Evolutionary conservation across 495 filamentous ascomycete genomes (phyloP), one percentile per base, ranked within the genome.

Genomic region (Trichocladium uniseriatum): DNA sequence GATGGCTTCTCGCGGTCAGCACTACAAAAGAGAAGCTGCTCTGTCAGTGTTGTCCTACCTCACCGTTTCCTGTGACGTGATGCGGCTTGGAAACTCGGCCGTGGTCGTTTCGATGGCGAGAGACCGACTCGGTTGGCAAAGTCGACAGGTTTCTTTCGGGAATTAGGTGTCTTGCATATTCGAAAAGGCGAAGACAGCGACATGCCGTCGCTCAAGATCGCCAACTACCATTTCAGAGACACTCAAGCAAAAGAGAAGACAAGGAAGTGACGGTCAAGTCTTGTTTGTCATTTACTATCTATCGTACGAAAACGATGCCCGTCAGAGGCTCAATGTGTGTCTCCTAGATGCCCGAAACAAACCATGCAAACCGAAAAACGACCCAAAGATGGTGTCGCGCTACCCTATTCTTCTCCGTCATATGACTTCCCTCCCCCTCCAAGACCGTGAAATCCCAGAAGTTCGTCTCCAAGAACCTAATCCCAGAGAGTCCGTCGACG

Each of bases 401-500:
- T 38, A 32, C 29, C 21, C 11, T 5, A 27, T 22, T 49, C 38
- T n/a, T n/a, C 46, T 18, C 24, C 46, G 35, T 47, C n/a, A n/a
- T 38, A 22, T 29, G 28, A 41, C 38, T 51, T 44, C 24, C n/a
- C 15, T 32, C 13, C 15, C n/a, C 49, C 10, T 36, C 43, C 16
- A 42, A 45, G 37, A n/a, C n/a, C n/a, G 40, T 5, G 18, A 1
- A 40, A 42, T 46, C 43, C 38, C 38, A 43, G 31, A 52, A 47
- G 28, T 46, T 35, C 28, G 8, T 35, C 42, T 40, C 42, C 41
- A 40, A 45, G 49, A 45, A 45, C 36, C n/a, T 45, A 35, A 40
- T 52, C 36, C 42, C 29, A 42, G 29, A 42, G 29, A 41, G 46
- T 35, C 27, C 45, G 31, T 48, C 45, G 13, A 39, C 37, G 45